Base-by-base conservation (phyloP, 2,329 filamentous ascomycete species). In the Curvularia eragrostidis region DNA sequence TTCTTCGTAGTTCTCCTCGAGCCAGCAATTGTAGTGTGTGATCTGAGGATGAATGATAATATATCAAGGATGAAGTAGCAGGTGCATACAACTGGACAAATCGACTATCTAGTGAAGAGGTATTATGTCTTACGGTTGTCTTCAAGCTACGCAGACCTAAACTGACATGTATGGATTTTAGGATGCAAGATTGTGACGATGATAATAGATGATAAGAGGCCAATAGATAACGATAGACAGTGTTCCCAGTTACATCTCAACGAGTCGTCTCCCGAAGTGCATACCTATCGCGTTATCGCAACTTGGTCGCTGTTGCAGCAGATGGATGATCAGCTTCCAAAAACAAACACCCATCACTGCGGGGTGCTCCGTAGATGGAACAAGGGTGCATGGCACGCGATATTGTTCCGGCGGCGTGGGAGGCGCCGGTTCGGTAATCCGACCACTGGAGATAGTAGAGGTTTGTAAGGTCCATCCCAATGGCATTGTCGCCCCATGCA, bases 201-300 rank as follows among this genome's bases (percentile, higher is more conserved):
- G 39, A 50, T 18, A 9, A 24, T 9, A 9, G 13, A 34, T 39
- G 54, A 56, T 56, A 55, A 55, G 48, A 21, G 13, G n/a, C 26
- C 5, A 23, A 3, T 30, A 8, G 39, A 52, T 55, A 30, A 21
- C 13, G 13, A 12, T 23, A 15, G 10, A 8, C 30, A n/a, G 24
- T 9, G 1, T 7, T 3, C 21, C 53, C 15, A 36, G 26, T 42
- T 30, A 42, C n/a, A 26, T 55, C 12, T n/a, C 19, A 24, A 39
- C 21, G 15, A 13, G 9, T 30, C 7, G 8, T 13, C 10, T 30
- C 26, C 19, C 18, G 15, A 9, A 18, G n/a, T 23, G n/a, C 2
- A 19, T 30, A 18, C 13, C 39, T 46, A 44, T 51, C 24, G 23
- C 34, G 30, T 55, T 51, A 44, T 51, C 39, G 26, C 9, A 12